A percentile compares a stretch with the other conserved stretches of the same genome.
Conservation (phyloP, 495 filamentous ascomycete species). For the Talaromyces liani region DNA sequence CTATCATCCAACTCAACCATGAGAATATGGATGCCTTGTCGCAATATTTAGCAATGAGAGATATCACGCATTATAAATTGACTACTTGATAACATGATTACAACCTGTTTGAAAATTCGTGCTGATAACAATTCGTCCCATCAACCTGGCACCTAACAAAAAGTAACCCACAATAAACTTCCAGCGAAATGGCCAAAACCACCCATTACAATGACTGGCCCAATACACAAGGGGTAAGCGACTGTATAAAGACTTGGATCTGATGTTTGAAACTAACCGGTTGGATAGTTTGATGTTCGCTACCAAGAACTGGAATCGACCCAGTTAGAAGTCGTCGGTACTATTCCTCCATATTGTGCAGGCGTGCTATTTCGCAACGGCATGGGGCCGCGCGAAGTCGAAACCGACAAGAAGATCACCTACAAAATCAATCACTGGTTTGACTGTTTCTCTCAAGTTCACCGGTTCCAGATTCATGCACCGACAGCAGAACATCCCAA, state of each 20-base stretch:
- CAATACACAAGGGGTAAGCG: conserved; percentile 23
- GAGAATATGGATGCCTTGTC: neutral
- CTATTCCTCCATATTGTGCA: conserved; percentile 44
- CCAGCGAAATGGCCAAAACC: neutral
- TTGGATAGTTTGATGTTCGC: conserved; percentile 40
- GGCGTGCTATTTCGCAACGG: conserved; percentile 69
- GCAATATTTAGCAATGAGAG: neutral
- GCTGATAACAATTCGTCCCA: neutral
- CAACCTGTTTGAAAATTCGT: neutral
- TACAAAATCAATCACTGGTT: conserved; percentile 66
- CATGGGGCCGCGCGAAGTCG: conserved; percentile 51
- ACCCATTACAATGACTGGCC: conserved; percentile 25
- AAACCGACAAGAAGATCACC: conserved; percentile 46
- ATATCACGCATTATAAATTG: neutral
- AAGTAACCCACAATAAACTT: neutral
- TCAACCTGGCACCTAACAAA: neutral
- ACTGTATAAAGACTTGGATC: neutral
- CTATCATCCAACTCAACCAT: neutral
- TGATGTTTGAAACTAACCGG: neutral
- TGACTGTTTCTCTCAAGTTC: conserved; percentile 68
- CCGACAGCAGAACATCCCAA: conserved; percentile 16
- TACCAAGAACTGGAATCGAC: conserved; percentile 40
- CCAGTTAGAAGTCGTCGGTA: conserved; percentile 40
- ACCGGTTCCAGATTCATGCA: conserved; percentile 60
- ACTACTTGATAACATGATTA: neutral